These are phyloP conservation scores for Pythium oligandrum DNA, from an alignment of 352 stramenopile genomes.

Conservation along the genomic window DNA sequence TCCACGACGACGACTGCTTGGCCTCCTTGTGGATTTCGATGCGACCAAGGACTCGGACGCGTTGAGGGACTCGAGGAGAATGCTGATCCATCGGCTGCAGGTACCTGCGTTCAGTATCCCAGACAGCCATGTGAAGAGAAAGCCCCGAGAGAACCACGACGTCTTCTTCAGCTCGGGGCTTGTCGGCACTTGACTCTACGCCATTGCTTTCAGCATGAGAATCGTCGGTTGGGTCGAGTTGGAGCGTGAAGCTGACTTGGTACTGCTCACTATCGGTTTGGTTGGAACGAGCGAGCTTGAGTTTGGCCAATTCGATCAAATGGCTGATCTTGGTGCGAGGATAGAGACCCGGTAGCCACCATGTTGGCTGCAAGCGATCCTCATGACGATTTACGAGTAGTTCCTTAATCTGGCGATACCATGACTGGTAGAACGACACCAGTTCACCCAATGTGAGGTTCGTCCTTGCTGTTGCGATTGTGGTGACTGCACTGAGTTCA, in stretches of 20 bases:
- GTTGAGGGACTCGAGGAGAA: constrained; percentile 2
- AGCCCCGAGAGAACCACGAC: constrained; percentile 29
- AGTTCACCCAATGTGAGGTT: constrained; percentile 10
- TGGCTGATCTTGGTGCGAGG: constrained; percentile 1
- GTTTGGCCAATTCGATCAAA: constrained; percentile 6
- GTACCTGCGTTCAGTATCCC: constrained; percentile 21
- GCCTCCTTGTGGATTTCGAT: background rate
- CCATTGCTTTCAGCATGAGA: constrained; percentile 5
- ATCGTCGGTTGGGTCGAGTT: background rate
- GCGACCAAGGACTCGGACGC: constrained; percentile 10
- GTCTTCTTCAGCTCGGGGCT: background rate
- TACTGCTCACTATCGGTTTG: background rate
- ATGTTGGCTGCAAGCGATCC: constrained; percentile 1
- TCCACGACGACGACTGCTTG: background rate
- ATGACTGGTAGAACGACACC: constrained; percentile 7
- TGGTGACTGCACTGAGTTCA: background rate
- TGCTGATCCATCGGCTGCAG: constrained; percentile 15
- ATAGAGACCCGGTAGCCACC: constrained; percentile 15
- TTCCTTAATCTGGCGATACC: constrained; percentile 3
- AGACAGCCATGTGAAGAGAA: constrained; percentile 23
- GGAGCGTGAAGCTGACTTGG: background rate
- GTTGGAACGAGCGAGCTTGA: background rate
- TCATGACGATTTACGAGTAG: background rate
- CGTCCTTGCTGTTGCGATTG: constrained; percentile 4
- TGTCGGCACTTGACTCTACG: constrained; percentile 18